Evolutionary conservation across 768 basidiomycete genomes (phyloP), one percentile per base, ranked within the genome.

Genomic region (Boletus vermiculosoides): DNA sequence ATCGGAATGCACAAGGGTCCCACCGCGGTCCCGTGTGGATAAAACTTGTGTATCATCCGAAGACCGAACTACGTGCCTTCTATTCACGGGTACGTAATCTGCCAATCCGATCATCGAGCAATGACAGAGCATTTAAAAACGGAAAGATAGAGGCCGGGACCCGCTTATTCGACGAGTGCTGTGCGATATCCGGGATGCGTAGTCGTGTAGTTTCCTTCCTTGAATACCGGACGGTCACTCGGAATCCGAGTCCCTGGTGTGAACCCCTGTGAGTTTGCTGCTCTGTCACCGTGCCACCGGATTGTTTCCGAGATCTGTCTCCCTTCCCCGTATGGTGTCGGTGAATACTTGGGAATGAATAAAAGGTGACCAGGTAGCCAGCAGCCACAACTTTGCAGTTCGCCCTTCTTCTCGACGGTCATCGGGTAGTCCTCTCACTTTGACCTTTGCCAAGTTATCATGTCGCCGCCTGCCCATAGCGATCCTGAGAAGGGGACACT

Each of bases 401-500:
- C 25, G 10, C 61, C 15, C 44, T 45, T 56, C 53, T 23, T 48
- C 39, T 53, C 49, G 46, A 56, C 65, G 10, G 53, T 16, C 39
- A 60, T 30, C 45, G 30, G 52, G 54, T 57, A 48, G 51, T 60
- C 41, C 50, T 55, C 55, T 61, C 62, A 34, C 62, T 62, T 58
- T 34, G 40, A 50, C 28, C 45, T 31, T 45, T 25, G n/a, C 45
- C 30, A 28, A 50, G 37, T 4, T 41, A 54, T 31, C 20, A 83
- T 84, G 83, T 77, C 81, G 47, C 75, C 67, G 59, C 72, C 75
- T 57, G 72, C 72, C 20, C 76, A 78, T 65, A 71, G 77, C 63
- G 83, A 86, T 63, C 77, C 81, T 40, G 85, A 87, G 75, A 83
- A 81, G 68, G 85, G 84, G 54, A 76, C 76, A 48, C 63, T 81